Base-by-base conservation (phyloP, 2,329 filamentous ascomycete species). In the Sporothrix brunneoviolacea region DNA sequence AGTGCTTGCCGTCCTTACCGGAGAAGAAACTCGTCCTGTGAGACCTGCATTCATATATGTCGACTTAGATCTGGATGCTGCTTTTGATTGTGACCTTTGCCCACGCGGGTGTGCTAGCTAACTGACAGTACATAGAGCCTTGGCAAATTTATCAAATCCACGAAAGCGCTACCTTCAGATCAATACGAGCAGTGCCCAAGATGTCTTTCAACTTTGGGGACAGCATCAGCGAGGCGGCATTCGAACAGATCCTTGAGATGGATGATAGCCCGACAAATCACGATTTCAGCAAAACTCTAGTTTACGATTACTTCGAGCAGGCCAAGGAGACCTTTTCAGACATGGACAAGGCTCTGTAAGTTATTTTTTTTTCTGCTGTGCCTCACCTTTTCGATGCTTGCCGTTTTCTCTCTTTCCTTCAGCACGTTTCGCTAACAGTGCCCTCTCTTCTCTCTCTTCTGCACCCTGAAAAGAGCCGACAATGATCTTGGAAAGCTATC, bases 241-340 rank as follows among this genome's bases (percentile, higher is more conserved):
- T 98, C 62, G 83, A 84, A 61, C 93, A 97, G 74, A 97, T 98
- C 65, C 80, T 97, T 56, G 93, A 97, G 69, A 96, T 98, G 91
- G 93, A 98, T 67, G 93, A 97, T 57, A 86, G 88, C 57, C 85
- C 88, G 58, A 80, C 83, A 10, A 86, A 91, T 57, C 79, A 83
- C 60, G 89, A 95, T 43, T 97, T 97, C 75, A 94, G 87, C 70
- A 80, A 76, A 61, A 84, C 86, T 54, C 91, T 98, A 58, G 91
- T 97, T 43, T 85, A 82, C 64, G 88, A 89, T 55, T 98, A 95
- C 73, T 95, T 97, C 60, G 83, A 89, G 16, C 93, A 98, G 71
- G 91, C 90, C 33, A 80, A 90, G 59, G 77, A 80, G 59, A 97
- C 91, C 0, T 96, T 97, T 67, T 70, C 70, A 16, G 82, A 90